phyloP scores from a whole-genome alignment of 176 grass and related monocot genomes.

The Alloteropsis semialata region DNA sequence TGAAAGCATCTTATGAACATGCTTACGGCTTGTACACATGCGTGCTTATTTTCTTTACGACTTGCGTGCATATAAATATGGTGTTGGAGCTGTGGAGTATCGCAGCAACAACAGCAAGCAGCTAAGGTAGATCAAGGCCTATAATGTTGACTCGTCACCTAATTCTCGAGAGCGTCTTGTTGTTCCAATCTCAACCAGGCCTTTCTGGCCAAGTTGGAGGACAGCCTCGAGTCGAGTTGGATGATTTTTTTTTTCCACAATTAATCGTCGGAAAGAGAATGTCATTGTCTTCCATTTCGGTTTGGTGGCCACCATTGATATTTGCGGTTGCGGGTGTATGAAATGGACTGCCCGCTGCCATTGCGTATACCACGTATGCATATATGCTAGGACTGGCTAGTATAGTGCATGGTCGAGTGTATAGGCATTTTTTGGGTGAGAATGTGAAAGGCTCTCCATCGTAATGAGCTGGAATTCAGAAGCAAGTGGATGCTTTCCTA shows the following conservation, averaged over 20 bases:
- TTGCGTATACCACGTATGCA: background rate
- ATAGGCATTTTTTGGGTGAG: background rate
- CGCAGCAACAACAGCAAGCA: background rate
- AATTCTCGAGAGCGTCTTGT: background rate
- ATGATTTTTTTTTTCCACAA: background rate
- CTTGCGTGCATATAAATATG: background rate
- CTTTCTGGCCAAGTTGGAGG: background rate
- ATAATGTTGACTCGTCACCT: background rate
- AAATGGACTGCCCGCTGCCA: background rate
- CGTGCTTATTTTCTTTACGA: background rate
- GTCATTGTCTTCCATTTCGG: background rate
- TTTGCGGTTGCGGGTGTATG: background rate
- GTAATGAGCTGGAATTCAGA: background rate
- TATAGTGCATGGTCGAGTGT: background rate
- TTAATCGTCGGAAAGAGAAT: background rate
- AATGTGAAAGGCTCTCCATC: background rate
- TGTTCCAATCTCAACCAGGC: too few species aligned
- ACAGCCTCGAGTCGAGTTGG: background rate
- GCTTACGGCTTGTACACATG: background rate
- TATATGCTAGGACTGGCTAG: background rate
- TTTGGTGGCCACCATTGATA: background rate
- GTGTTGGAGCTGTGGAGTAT: background rate
- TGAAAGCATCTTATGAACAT: background rate
- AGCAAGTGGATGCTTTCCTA: background rate
- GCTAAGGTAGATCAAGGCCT: background rate